Evolutionary conservation across 768 basidiomycete species (phyloP).

Genomic region (Cystofilobasidium macerans): DNA sequence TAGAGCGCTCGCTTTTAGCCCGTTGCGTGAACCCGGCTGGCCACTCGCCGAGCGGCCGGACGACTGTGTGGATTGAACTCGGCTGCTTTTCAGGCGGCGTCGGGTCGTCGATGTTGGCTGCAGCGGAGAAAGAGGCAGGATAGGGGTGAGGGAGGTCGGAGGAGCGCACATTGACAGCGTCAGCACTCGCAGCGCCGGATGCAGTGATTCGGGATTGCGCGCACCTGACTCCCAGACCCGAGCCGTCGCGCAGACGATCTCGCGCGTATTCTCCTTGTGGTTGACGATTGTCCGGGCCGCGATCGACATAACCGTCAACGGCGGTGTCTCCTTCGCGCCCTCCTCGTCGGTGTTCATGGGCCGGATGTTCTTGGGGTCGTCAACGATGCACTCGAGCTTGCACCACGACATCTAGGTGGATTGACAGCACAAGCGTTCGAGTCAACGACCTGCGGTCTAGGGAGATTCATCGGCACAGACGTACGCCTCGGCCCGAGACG

Average conservation of each 20-base stretch:
- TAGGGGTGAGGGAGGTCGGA: no score
- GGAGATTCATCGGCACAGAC: conserved; percentile 36
- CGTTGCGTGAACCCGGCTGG: conserved; percentile 69
- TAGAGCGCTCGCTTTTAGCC: conserved; percentile 52
- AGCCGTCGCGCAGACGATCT: conserved; percentile 73
- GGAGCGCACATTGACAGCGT: no score
- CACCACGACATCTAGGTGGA: conserved; percentile 99
- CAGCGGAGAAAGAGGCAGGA: background rate
- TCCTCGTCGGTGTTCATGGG: conserved; percentile 63
- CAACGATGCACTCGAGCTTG: conserved; percentile 73
- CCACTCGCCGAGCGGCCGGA: conserved; percentile 74
- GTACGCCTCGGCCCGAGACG: conserved; percentile 67
- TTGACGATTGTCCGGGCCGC: conserved; percentile 84
- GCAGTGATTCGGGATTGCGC: no score
- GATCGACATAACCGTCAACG: conserved; percentile 80
- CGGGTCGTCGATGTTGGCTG: conserved; percentile 81
- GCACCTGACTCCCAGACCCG: conserved; percentile 68
- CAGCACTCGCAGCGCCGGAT: no score
- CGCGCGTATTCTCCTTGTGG: conserved; percentile 84
- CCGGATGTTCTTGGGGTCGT: conserved; percentile 77
- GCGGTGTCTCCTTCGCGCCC: conserved; percentile 70
- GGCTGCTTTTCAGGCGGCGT: conserved; percentile 78
- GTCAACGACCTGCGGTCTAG: background rate
- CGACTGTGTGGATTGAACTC: conserved; percentile 72
- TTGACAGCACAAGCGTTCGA: background rate